Evolutionary conservation across 23 red algal genomes (phyloP).

Genomic region (Gracilaria domingensis): DNA sequence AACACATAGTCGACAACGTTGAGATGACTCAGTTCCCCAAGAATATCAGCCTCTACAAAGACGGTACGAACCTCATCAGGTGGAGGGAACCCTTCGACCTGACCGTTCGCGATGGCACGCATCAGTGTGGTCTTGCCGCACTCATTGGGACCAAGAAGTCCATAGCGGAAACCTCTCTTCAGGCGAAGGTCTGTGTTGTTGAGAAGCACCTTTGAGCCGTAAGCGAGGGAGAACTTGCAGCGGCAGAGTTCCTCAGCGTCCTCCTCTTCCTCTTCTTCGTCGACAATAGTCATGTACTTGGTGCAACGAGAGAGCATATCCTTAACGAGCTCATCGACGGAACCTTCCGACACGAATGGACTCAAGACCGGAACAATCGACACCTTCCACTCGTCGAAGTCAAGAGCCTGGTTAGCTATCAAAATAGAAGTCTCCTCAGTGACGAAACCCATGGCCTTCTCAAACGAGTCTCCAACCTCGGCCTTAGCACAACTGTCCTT

Average conservation of each 20-base stretch:
- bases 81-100: slow-evolving; percentile 91
- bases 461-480: slow-evolving; percentile 27
- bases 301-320: slow-evolving; percentile 60
- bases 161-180: slow-evolving; percentile 89
- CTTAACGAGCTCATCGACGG: slow-evolving; percentile 38
- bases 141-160: slow-evolving; percentile 83
- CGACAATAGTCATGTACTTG: slow-evolving; percentile 72
- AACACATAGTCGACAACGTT: slow-evolving; percentile 85
- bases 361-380: slow-evolving; percentile 49
- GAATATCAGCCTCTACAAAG: slow-evolving; percentile 90
- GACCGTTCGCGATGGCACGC: slow-evolving; percentile 88
- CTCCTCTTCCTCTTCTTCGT: slow-evolving; percentile 88
- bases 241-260: slow-evolving; percentile 85
- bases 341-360: slow-evolving; percentile 37
- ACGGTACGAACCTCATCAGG: slow-evolving; percentile 85
- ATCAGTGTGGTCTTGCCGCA: slow-evolving; percentile 93
- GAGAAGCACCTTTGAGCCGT: slow-evolving; percentile 84
- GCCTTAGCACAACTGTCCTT: slow-evolving; percentile 34
- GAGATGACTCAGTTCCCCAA: slow-evolving; percentile 84
- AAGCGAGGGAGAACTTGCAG: slow-evolving; percentile 92
- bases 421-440: slow-evolving; percentile 51
- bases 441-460: slow-evolving; percentile 50
- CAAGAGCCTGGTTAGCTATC: slow-evolving; percentile 67
- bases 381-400: slow-evolving; percentile 73
- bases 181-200: slow-evolving; percentile 90